These are phyloP conservation scores for Apiotrichum montevideense DNA, from an alignment of 1,284 basidiomycete species.

Conservation along the genomic window DNA sequence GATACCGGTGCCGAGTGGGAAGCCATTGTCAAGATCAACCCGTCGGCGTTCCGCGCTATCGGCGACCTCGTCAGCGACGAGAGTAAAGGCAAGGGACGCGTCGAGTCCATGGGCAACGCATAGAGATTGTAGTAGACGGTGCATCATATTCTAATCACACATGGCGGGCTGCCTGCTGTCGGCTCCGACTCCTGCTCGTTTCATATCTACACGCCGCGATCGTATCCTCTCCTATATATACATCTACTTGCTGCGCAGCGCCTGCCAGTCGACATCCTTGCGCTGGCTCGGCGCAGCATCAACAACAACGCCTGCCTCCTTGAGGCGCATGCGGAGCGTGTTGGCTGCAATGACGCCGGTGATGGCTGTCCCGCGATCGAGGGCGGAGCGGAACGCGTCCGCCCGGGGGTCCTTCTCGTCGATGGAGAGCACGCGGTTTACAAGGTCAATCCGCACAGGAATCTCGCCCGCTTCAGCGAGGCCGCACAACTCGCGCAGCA, in stretches of 20 bases:
- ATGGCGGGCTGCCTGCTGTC: not conserved
- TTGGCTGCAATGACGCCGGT: constrained; percentile 20
- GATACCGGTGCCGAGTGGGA: constrained; percentile 78
- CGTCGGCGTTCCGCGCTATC: constrained; percentile 79
- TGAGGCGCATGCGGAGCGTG: constrained; percentile 33
- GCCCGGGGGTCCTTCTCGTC: constrained; percentile 21
- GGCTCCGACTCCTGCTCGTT: not conserved
- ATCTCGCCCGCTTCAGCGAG: constrained; percentile 28
- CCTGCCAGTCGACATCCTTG: not conserved
- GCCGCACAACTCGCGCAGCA: constrained; percentile 26
- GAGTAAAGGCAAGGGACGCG: constrained; percentile 70
- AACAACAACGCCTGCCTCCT: constrained; percentile 32
- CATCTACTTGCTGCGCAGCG: not conserved
- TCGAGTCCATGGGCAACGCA: constrained; percentile 61
- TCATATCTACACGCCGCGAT: not conserved
- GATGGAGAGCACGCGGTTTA: constrained; percentile 33
- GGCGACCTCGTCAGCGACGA: constrained; percentile 83
- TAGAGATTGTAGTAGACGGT: not conserved
- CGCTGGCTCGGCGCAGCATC: constrained; percentile 18
- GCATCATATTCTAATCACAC: not conserved
- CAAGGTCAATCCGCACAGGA: constrained; percentile 36
- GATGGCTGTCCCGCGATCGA: constrained; percentile 21
- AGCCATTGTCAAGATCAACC: constrained; percentile 85
- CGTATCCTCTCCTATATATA: not conserved
- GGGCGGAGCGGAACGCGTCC: constrained; percentile 24